Evolutionary conservation across 805 yeast genomes (phyloP).

Genomic region (Saccharomycopsis vini): DNA sequence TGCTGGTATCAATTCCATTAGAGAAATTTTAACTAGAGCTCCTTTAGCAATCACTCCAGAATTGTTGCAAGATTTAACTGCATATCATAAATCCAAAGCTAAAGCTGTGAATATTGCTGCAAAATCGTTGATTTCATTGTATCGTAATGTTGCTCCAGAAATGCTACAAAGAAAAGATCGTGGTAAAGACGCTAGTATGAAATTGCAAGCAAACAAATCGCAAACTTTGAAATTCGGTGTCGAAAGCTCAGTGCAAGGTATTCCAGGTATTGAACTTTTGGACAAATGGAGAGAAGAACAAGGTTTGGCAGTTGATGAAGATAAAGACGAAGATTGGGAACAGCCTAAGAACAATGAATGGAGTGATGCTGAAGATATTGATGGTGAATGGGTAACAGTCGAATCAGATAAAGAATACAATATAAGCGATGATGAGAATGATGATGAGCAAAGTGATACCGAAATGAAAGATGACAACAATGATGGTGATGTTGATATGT

Average conservation of each 20-base stretch:
- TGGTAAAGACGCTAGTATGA: slow-evolving; percentile 88
- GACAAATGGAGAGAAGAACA: slow-evolving; percentile 72
- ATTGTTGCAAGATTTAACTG: slow-evolving; percentile 79
- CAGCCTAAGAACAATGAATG: slow-evolving; percentile 41
- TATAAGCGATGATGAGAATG: slow-evolving; percentile 43
- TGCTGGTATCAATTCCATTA: slow-evolving; percentile 91
- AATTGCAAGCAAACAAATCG: slow-evolving; percentile 44
- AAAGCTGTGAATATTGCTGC: slow-evolving; percentile 95
- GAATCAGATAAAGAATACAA: slow-evolving; percentile 74
- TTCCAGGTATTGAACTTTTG: slow-evolving; percentile 86
- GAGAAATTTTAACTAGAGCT: slow-evolving; percentile 88
- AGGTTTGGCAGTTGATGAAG: slow-evolving; percentile 46
- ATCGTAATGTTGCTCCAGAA: slow-evolving; percentile 93
- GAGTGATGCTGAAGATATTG: slow-evolving; percentile 47
- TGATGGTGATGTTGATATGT: slow-evolving; percentile 28
- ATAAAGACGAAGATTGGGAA: slow-evolving; percentile 56
- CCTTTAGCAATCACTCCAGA: slow-evolving; percentile 90
- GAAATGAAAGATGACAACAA: slow-evolving; percentile 25
- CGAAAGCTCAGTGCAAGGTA: slow-evolving; percentile 56
- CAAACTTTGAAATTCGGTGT: slow-evolving; percentile 59
- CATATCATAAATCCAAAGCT: slow-evolving; percentile 86
- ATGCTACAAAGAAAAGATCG: slow-evolving; percentile 86
- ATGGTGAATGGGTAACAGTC: slow-evolving; percentile 87
- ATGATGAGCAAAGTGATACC: slow-evolving; percentile 31
- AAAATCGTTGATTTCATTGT: slow-evolving; percentile 71